Evolutionary conservation across 306 rosid species (phyloP).

Genomic region (Quercus wislizeni): DNA sequence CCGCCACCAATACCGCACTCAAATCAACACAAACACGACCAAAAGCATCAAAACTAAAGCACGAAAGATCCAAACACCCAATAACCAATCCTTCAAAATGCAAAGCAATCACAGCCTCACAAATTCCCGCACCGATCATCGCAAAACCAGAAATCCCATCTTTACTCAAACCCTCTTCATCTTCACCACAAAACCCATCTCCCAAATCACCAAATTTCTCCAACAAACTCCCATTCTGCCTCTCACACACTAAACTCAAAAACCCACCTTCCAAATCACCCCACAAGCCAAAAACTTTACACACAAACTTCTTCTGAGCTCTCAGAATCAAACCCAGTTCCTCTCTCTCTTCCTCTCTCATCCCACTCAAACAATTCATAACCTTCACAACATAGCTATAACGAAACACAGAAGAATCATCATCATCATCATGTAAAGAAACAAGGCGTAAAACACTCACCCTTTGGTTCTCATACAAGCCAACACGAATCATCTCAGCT

Average conservation of each 20-base stretch:
- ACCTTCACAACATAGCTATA: slow-evolving; percentile 51
- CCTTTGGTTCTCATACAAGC: slow-evolving; percentile 33
- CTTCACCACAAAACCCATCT: slow-evolving; percentile 26
- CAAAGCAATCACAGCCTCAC: slow-evolving; percentile 65
- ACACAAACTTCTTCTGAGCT: slow-evolving; percentile 39
- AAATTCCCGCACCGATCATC: slow-evolving; percentile 43
- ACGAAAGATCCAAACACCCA: slow-evolving; percentile 58
- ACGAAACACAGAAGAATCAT: slow-evolving; percentile 28
- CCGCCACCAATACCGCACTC: slow-evolving; percentile 53
- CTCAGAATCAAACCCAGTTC: slow-evolving; percentile 56
- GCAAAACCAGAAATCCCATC: slow-evolving; percentile 44
- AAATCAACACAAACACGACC: slow-evolving; percentile 60
- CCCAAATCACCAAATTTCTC: slow-evolving; percentile 39
- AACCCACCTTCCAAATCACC: slow-evolving; percentile 56
- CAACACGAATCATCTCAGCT: neutral
- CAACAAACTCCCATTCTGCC: slow-evolving; percentile 20
- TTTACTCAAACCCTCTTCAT: slow-evolving; percentile 30
- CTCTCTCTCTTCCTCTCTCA: slow-evolving; percentile 56
- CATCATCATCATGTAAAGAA: slow-evolving; percentile 22
- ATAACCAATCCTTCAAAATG: slow-evolving; percentile 54
- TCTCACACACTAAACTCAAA: slow-evolving; percentile 63
- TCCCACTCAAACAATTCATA: slow-evolving; percentile 60
- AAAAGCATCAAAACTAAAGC: slow-evolving; percentile 60
- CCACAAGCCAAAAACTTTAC: slow-evolving; percentile 76
- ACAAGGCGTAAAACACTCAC: slow-evolving; percentile 52